A percentile compares a stretch with the other conserved stretches of the same genome.
These are phyloP conservation scores for Nitzschia sp. DNA, from an alignment of 108 stramenopile species.

Conservation along the genomic window DNA sequence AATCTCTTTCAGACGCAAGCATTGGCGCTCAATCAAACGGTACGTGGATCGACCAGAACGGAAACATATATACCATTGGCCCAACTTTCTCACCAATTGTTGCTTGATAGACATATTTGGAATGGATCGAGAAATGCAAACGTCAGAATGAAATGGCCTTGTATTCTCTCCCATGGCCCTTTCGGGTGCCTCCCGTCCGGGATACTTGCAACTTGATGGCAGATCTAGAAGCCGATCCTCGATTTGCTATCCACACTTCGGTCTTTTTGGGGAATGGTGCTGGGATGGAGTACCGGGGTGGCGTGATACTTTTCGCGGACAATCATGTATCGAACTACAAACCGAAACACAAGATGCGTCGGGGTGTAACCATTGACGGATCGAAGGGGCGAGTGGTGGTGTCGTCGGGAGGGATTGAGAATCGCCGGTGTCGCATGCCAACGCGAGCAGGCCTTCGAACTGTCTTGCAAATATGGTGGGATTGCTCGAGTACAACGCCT, in stretches of 20 bases:
- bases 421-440: constrained; percentile 51
- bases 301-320: constrained; percentile 43
- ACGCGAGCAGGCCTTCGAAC: constrained; percentile 44
- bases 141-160: constrained; percentile 35
- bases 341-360: constrained; percentile 31
- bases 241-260: constrained; percentile 53
- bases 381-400: constrained; percentile 45
- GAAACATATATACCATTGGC: neutral
- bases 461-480: constrained; percentile 68
- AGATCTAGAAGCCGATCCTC: constrained; percentile 47
- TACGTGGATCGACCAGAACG: neutral
- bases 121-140: constrained; percentile 35
- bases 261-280: constrained; percentile 45
- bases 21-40: constrained; percentile 32
- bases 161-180: constrained; percentile 41
- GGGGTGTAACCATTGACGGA: constrained; percentile 46
- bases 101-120: constrained; percentile 15
- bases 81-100: neutral
- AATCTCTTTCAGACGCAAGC: constrained; percentile 10
- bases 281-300: constrained; percentile 43
- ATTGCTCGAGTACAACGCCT: too few relatives aligned
- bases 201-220: constrained; percentile 48
- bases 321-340: constrained; percentile 34
- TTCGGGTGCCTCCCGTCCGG: constrained; percentile 29
- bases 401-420: constrained; percentile 56